Evolutionary conservation across 257 asterid species (phyloP).

Genomic region (Jasminum sambac): DNA sequence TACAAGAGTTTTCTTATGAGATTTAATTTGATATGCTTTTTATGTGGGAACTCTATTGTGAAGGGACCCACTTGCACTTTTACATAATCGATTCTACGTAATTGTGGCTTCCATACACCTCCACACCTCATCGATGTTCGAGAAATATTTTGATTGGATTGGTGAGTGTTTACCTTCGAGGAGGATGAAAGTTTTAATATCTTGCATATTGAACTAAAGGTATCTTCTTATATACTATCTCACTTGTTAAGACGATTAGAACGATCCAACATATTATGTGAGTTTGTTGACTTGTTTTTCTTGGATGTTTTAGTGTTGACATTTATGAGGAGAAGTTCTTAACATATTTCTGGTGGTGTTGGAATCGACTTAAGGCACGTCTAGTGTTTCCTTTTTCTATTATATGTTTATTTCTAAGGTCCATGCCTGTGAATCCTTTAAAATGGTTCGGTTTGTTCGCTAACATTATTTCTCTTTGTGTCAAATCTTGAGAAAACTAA

Average conservation of each 20-base stretch:
- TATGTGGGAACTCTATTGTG: slow-evolving; percentile 26
- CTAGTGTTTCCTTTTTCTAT: slow-evolving; percentile 8
- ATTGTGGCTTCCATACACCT: slow-evolving; percentile 88
- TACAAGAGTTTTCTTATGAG: slow-evolving; percentile 6
- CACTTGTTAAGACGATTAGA: slow-evolving; percentile 13
- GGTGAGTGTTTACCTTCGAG: slow-evolving; percentile 50
- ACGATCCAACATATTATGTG: background rate
- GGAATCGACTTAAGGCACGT: slow-evolving; percentile 78
- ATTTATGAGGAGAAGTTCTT: slow-evolving; percentile 82
- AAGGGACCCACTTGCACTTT: slow-evolving; percentile 97
- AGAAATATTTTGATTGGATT: slow-evolving; percentile 86
- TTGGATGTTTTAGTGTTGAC: slow-evolving; percentile 54
- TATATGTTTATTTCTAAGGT: background rate
- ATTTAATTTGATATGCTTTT: slow-evolving; percentile 24
- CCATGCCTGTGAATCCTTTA: background rate
- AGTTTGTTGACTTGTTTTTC: slow-evolving; percentile 18
- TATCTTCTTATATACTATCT: slow-evolving; percentile 8
- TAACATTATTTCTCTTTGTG: background rate
- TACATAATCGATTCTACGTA: slow-evolving; percentile 82
- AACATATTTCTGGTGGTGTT: slow-evolving; percentile 96
- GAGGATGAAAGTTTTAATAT: slow-evolving; percentile 7
- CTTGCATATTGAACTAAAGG: slow-evolving; percentile 9
- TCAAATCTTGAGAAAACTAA: background rate
- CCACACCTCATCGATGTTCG: slow-evolving; percentile 98
- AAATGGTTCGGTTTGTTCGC: background rate